Percentiles rank a stretch among this genome's conserved stretches.
Evolutionary conservation across 2,329 filamentous ascomycete genomes (phyloP).

Genomic region (Stachybotrys echinatus): DNA sequence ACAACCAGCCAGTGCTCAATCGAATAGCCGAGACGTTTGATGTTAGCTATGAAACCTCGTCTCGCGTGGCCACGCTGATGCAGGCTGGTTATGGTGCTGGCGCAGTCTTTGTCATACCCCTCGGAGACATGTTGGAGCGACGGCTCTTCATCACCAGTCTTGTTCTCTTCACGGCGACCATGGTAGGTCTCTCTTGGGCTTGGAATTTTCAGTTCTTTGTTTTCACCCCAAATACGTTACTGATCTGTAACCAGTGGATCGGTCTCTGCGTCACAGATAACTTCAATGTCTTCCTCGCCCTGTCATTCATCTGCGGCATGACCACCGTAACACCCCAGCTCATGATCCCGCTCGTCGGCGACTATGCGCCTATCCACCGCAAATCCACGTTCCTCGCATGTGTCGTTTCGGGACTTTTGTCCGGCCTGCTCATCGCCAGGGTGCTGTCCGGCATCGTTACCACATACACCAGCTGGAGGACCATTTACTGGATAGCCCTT

Average conservation of each 20-base stretch:
- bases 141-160: constrained; percentile 65
- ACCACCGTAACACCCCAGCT: constrained; percentile 75
- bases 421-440: constrained; percentile 72
- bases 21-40: constrained; percentile 66
- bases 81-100: constrained; percentile 76
- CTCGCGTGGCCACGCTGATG: constrained; percentile 65
- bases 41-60: constrained; percentile 63
- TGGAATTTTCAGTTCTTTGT: no score
- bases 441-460: constrained; percentile 71
- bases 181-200: constrained; percentile 40
- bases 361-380: constrained; percentile 65
- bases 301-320: constrained; percentile 69
- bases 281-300: constrained; percentile 59
- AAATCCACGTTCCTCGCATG: constrained; percentile 67
- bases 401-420: constrained; percentile 68
- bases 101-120: constrained; percentile 67
- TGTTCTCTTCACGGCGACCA: constrained; percentile 60
- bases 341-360: constrained; percentile 76
- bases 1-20: constrained; percentile 75
- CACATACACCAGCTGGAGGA: constrained; percentile 69
- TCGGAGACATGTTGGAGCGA: constrained; percentile 65
- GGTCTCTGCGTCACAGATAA: constrained; percentile 64
- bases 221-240: neutral
- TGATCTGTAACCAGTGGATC: constrained; percentile 45
- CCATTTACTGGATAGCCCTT: constrained; percentile 73